Evolutionary conservation across 306 rosid genomes (phyloP).

Genomic region (Senna siamea): DNA sequence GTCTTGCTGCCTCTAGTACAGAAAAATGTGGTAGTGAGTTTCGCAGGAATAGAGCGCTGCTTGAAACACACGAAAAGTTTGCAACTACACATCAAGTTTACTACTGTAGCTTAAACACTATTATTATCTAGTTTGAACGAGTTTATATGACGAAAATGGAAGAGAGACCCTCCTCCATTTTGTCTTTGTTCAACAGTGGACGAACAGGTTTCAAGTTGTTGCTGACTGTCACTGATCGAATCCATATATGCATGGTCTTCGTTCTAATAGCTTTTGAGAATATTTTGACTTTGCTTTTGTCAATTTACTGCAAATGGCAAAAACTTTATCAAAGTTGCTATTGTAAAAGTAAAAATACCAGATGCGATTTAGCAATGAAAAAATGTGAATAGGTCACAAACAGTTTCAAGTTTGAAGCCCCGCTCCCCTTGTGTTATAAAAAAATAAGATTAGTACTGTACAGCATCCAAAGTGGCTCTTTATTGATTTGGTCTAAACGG

Average conservation of each 20-base stretch:
- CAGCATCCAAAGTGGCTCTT: background rate
- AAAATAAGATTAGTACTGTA: background rate
- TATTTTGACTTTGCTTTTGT: background rate
- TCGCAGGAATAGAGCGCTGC: background rate
- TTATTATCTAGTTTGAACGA: background rate
- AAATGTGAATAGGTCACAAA: background rate
- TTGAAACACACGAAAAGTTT: background rate
- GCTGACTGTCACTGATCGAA: background rate
- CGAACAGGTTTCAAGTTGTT: background rate
- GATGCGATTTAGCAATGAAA: background rate
- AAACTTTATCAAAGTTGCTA: background rate
- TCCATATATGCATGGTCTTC: background rate
- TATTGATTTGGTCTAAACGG: background rate
- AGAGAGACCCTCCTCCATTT: background rate
- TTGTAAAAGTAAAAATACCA: background rate
- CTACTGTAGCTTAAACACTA: background rate
- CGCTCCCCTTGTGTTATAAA: background rate
- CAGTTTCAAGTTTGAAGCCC: background rate
- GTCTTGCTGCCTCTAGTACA: slow-evolving; percentile 43
- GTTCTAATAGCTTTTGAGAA: background rate
- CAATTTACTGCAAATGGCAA: background rate
- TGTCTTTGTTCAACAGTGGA: background rate
- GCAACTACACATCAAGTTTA: background rate
- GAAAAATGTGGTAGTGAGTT: slow-evolving; percentile 9
- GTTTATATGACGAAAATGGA: background rate